phyloP scores from a whole-genome alignment of 192 early-diverging fungal genomes.

The Piromyces sp. region DNA sequence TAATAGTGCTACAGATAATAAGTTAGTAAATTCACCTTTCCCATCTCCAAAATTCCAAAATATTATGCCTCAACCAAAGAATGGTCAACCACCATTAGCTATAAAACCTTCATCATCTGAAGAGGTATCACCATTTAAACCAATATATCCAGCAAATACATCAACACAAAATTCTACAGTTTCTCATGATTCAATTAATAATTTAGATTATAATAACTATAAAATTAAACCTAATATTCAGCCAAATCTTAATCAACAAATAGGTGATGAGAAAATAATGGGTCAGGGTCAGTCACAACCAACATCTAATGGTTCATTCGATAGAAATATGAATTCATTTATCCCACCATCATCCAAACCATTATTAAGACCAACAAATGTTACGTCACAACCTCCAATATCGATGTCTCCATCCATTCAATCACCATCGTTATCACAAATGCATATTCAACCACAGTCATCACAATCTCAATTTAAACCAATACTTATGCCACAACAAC shows the following conservation, averaged over 20 bases:
- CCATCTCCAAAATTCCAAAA: not conserved
- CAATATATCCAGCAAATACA: not conserved
- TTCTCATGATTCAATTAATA: not conserved
- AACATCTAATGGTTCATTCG: not conserved
- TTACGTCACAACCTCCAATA: not conserved
- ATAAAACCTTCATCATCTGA: not conserved
- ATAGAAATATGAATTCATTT: not conserved
- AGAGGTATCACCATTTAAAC: not conserved
- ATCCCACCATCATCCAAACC: not conserved
- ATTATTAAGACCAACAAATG: not conserved
- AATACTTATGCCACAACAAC: not conserved
- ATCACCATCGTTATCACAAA: not conserved
- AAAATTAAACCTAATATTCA: not conserved
- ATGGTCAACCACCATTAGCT: not conserved
- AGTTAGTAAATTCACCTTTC: not conserved
- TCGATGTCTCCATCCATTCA: not conserved
- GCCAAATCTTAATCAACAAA: not conserved
- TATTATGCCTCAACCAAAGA: not conserved
- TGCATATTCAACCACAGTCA: not conserved
- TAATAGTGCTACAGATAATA: not conserved
- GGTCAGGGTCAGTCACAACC: not conserved
- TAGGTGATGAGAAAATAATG: no score
- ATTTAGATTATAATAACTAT: not conserved
- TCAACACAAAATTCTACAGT: not conserved
- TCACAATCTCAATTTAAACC: not conserved